Evolutionary conservation across 139 green algal genomes (phyloP).

Genomic region (Tetraselmis striata): DNA sequence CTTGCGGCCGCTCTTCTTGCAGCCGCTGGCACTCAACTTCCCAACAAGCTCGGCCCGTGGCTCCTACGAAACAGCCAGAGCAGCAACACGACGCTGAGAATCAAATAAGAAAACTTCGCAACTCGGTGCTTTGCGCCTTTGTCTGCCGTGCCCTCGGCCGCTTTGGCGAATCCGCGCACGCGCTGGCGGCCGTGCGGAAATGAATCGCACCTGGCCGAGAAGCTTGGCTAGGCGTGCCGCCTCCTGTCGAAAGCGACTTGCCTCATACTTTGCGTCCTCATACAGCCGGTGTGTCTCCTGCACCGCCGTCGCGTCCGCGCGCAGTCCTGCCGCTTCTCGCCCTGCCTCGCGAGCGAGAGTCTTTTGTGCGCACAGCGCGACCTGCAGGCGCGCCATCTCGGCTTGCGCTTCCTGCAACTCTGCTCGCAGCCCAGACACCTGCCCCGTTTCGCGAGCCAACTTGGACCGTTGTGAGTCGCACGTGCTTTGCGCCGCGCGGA

Average conservation of each 20-base stretch:
- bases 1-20: background rate
- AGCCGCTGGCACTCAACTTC: no score
- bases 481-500: background rate
- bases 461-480: background rate
- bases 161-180: no score
- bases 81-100: no score
- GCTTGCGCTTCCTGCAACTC: background rate
- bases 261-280: background rate
- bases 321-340: background rate
- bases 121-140: no score
- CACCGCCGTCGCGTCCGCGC: background rate
- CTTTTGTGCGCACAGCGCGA: background rate
- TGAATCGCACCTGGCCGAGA: background rate
- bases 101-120: no score
- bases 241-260: background rate
- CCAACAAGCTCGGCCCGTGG: no score
- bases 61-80: no score
- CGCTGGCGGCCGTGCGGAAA: no score
- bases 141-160: no score
- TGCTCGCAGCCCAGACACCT: background rate
- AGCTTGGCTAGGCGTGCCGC: background rate
- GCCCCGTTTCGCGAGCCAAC: background rate
- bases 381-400: background rate
- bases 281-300: background rate
- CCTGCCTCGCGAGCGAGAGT: background rate